Conservation (phyloP, 108 stramenopile genomes). For the Nitzschia sp. region DNA sequence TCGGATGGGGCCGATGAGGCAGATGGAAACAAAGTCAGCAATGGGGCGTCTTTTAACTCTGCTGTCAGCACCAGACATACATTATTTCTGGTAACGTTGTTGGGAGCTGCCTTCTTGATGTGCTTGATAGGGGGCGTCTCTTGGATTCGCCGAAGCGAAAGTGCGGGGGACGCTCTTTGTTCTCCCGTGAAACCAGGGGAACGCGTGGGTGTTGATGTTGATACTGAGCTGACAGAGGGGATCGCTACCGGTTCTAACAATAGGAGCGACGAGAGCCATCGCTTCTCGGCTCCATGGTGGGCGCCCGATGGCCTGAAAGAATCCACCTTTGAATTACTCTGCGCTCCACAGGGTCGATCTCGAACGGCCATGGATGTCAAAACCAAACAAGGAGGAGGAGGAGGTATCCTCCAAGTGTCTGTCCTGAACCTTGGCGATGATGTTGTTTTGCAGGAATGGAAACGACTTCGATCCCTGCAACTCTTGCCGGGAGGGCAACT, state of each 20-base stretch:
- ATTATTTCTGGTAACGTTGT: too few species aligned
- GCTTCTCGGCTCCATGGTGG: neutral
- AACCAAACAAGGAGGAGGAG: neutral
- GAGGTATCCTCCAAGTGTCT: neutral
- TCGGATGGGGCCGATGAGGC: too few species aligned
- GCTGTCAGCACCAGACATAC: too few species aligned
- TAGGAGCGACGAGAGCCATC: neutral
- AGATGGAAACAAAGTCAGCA: too few species aligned
- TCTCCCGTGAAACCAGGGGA: neutral
- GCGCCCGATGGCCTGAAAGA: neutral
- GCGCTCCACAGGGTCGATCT: neutral
- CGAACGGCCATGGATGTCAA: neutral
- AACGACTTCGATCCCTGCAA: neutral
- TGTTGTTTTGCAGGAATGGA: neutral
- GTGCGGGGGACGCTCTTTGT: neutral
- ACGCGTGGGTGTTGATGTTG: too few species aligned
- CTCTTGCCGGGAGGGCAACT: neutral
- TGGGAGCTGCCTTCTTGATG: too few species aligned
- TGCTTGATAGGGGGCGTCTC: too few species aligned
- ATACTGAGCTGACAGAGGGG: neutral
- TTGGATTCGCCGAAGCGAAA: neutral
- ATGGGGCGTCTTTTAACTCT: too few species aligned
- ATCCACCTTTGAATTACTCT: neutral
- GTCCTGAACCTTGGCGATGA: neutral
- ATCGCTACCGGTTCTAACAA: too few species aligned